Evolutionary conservation across 73 alveolate species (phyloP).

Genomic region (Stentor coeruleus): DNA sequence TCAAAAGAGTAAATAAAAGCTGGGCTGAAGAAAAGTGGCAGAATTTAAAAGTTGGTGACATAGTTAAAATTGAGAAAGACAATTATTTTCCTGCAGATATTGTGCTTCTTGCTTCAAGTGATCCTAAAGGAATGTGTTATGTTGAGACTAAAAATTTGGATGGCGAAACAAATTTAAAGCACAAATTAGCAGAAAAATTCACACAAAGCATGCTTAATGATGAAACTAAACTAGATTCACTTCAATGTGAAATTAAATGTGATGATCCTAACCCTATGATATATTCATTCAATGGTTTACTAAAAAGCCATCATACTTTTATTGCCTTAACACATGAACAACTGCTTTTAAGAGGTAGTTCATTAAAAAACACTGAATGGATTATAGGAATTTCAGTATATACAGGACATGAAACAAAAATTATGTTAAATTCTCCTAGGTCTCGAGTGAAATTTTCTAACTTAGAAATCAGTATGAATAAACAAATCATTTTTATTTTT

Average conservation of each 20-base stretch:
- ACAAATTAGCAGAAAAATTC: slow-evolving; percentile 57
- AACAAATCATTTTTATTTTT: slow-evolving; percentile 57
- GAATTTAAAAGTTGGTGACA: slow-evolving; percentile 41
- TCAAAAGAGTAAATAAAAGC: slow-evolving; percentile 30
- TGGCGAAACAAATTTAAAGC: slow-evolving; percentile 99
- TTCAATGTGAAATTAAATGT: slow-evolving; percentile 37
- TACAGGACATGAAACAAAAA: slow-evolving; percentile 91
- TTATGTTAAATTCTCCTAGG: slow-evolving; percentile 71
- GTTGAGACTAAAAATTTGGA: slow-evolving; percentile 89
- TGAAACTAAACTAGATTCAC: not conserved
- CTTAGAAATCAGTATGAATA: slow-evolving; percentile 55
- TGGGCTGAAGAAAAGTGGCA: slow-evolving; percentile 5
- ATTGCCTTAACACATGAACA: not conserved
- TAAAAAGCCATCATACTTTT: slow-evolving; percentile 12
- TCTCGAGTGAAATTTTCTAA: slow-evolving; percentile 62
- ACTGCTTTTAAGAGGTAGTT: slow-evolving; percentile 63
- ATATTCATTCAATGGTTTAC: slow-evolving; percentile 61
- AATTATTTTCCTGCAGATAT: slow-evolving; percentile 97
- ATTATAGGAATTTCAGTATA: slow-evolving; percentile 76
- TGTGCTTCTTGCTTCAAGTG: slow-evolving; percentile 81
- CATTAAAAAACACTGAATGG: slow-evolving; percentile 77
- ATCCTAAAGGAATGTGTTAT: slow-evolving; percentile 89
- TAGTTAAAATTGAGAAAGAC: slow-evolving; percentile 49
- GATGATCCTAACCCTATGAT: slow-evolving; percentile 73
- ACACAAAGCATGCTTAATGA: not conserved